A percentile compares a stretch with the other conserved stretches of the same genome.
phyloP scores from a whole-genome alignment of 345 rosid genomes.

The Psidium friedrichsthalianum region DNA sequence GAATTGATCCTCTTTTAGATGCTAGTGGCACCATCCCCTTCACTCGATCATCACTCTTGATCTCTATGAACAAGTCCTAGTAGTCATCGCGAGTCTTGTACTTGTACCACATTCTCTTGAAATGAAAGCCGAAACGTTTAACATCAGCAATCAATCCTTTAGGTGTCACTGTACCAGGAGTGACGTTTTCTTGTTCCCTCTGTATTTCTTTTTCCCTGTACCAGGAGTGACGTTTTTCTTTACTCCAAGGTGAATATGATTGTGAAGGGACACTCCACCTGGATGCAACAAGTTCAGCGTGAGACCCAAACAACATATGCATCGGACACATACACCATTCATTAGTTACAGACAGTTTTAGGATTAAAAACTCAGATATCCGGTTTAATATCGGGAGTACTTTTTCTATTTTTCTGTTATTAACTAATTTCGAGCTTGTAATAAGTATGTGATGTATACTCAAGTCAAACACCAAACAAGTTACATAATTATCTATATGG shows the following conservation, averaged over 20 bases:
- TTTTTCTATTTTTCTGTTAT: background rate
- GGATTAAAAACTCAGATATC: background rate
- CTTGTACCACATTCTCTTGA: background rate
- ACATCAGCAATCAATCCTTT: background rate
- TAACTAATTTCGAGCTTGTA: no score
- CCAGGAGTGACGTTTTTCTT: no score
- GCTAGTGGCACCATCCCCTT: background rate
- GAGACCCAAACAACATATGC: background rate
- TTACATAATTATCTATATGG: no score
- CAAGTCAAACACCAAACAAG: no score
- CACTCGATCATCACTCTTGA: background rate
- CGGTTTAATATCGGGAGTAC: no score
- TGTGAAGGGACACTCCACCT: background rate
- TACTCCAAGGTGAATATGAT: background rate
- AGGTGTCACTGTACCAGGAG: background rate
- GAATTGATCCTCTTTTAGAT: background rate
- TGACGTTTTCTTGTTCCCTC: background rate
- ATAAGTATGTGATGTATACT: no score
- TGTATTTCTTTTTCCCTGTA: background rate
- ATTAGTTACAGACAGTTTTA: background rate
- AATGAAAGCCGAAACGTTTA: background rate
- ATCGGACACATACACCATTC: background rate
- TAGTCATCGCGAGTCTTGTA: no score
- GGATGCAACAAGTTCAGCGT: background rate
- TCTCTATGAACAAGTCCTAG: background rate